Evolutionary conservation across 1,284 basidiomycete genomes (phyloP).

Genomic region (Vanrija sp.): DNA sequence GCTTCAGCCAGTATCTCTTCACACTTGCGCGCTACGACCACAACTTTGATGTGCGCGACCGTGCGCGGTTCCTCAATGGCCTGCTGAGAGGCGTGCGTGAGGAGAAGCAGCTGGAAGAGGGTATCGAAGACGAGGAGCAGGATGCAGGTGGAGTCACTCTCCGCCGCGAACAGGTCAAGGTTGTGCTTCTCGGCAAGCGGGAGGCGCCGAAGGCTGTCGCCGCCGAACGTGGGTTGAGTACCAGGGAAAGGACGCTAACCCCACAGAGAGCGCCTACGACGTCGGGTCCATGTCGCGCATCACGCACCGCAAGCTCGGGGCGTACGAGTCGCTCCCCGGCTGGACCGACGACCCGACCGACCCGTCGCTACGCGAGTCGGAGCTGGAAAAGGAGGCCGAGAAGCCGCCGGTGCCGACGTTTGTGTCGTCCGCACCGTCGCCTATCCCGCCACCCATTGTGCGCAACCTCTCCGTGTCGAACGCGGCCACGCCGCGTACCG

Average conservation of each 20-base stretch:
- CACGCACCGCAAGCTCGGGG: conserved; percentile 29
- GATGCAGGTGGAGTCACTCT: conserved; percentile 68
- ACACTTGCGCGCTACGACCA: conserved; percentile 80
- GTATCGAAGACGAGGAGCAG: conserved; percentile 42
- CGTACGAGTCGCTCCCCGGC: conserved; percentile 41
- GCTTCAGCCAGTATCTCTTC: conserved; percentile 67
- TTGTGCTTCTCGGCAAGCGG: conserved; percentile 75
- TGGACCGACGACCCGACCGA: conserved; percentile 53
- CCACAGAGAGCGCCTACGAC: conserved; percentile 25
- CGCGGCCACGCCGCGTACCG: background rate
- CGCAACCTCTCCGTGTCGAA: background rate
- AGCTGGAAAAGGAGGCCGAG: conserved; percentile 21
- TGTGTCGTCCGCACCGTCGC: background rate
- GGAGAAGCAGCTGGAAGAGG: conserved; percentile 8
- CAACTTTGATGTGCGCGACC: conserved; percentile 83
- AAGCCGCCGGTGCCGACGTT: background rate
- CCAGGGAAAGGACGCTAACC: background rate
- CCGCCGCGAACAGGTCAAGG: conserved; percentile 70
- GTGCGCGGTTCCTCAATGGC: conserved; percentile 71
- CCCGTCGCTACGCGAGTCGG: conserved; percentile 48
- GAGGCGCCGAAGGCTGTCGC: conserved; percentile 29
- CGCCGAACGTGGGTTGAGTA: conserved; percentile 54
- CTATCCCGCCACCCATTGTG: background rate
- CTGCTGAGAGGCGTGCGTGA: conserved; percentile 59
- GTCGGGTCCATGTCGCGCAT: conserved; percentile 44